phyloP scores from a whole-genome alignment of 176 grass and related monocot genomes.

The Chrysopogon serrulatus region DNA sequence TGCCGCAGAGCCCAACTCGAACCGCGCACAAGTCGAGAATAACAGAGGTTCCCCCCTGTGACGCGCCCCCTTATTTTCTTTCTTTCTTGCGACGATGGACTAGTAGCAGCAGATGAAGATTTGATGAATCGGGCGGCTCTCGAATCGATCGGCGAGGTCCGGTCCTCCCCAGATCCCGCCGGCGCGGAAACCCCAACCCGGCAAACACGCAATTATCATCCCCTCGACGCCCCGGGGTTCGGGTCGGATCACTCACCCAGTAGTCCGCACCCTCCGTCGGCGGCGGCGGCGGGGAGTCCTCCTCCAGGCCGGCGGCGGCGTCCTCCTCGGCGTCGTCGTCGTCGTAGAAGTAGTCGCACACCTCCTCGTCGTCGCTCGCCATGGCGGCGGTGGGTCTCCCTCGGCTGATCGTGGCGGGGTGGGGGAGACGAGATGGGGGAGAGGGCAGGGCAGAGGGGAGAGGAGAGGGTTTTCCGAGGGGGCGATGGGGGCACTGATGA shows the following conservation, averaged over 20 bases:
- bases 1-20: neutral
- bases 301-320: constrained; percentile 2
- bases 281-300: neutral
- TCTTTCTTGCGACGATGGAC: neutral
- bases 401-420: neutral
- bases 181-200: neutral
- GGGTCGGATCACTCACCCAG: constrained; percentile 14
- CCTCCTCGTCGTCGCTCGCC: constrained; percentile 1
- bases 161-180: neutral
- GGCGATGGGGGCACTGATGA: neutral
- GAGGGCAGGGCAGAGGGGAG: neutral
- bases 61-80: neutral
- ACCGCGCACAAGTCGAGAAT: neutral
- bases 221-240: neutral
- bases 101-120: neutral
- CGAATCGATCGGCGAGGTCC: neutral
- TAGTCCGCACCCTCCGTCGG: neutral
- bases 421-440: neutral
- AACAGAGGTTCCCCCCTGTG: neutral
- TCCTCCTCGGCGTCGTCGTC: constrained; percentile 32
- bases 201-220: neutral
- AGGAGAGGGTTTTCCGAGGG: neutral
- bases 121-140: neutral
- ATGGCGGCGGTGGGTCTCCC: neutral
- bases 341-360: constrained; percentile 2